Base-by-base conservation (phyloP, 345 rosid species). In the Gossypium sturtianum region DNA sequence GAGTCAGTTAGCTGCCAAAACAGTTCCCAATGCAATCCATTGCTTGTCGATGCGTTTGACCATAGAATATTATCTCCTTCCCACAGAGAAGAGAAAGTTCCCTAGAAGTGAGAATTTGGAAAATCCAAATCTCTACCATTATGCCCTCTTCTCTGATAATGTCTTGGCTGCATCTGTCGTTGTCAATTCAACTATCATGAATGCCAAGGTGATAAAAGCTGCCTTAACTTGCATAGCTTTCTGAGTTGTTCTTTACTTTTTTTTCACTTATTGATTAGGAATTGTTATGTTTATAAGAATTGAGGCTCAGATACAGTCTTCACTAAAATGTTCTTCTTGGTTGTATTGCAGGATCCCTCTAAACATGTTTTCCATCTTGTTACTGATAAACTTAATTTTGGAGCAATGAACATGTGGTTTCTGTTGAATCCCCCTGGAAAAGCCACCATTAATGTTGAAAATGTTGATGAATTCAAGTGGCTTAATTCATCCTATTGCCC, bases 331-430 rank as follows among this genome's bases (percentile, higher is more conserved):
- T 63, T 51, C 57, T 71, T 68, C 49, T 74, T 75, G 66, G 48
- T 71, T 66, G 7, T 74, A 41, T 77, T 79, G 79, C 93, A 95
- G 99, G 96, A 95, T 83, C 89, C 99, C 69, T 89, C 99, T 49
- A 91, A 88, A 77, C 99, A 95, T 69, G 97, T 95, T 8, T 93
- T 95, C 77, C 99, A 95, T 82, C 93, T 94, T 79, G 99, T 94
- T 68, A 93, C 96, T 1, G 97, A 94, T 83, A 94, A 89, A 77
- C 94, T 94, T 38, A 94, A 94, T 79, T 94, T 89, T 66, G 98
- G 94, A 73, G 99, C 99, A 43, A 94, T 94, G 98, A 94, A 88
- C 83, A 94, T 91, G 99, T 94, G 99, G 99, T 94, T 94, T 85
- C 86, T 94, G 17, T 78, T 88, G 79, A 94, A 91, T 79, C 98